These are phyloP conservation scores for Venturia asperata DNA, from an alignment of 2,329 filamentous ascomycete species.

Conservation along the genomic window DNA sequence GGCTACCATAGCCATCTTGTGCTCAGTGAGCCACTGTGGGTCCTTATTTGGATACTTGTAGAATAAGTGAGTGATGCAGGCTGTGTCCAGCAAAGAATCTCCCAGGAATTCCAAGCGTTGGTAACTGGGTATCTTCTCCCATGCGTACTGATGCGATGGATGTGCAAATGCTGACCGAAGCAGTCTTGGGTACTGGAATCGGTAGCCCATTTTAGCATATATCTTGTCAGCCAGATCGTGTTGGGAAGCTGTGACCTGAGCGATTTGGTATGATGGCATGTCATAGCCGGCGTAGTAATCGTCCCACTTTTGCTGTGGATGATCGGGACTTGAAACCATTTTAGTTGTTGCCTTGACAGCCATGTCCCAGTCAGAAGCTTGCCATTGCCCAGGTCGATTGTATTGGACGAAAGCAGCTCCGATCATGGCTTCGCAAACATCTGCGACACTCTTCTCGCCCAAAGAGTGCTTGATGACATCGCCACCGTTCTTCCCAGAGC, in stretches of 20 bases:
- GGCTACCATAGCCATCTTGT: conserved; percentile 99
- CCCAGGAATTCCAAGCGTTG: conserved; percentile 90
- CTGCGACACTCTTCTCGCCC: conserved; percentile 83
- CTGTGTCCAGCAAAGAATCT: conserved; percentile 81
- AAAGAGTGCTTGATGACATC: conserved; percentile 55
- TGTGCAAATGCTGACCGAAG: conserved; percentile 83
- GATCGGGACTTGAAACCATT: conserved; percentile 62
- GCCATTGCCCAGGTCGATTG: conserved; percentile 37
- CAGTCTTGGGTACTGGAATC: conserved; percentile 68
- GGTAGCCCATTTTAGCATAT: conserved; percentile 51
- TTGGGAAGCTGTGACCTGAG: conserved; percentile 57
- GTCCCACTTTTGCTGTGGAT: conserved; percentile 59
- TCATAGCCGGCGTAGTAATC: conserved; percentile 68
- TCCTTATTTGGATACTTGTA: conserved; percentile 68
- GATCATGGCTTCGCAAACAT: conserved; percentile 91
- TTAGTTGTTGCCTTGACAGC: conserved; percentile 59
- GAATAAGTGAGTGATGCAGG: conserved; percentile 75
- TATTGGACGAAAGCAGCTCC: conserved; percentile 66
- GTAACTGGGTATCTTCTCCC: conserved; percentile 77
- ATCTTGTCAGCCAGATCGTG: conserved; percentile 60
- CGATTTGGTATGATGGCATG: conserved; percentile 63
- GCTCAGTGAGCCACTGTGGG: conserved; percentile 94
- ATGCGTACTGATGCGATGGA: conserved; percentile 68
- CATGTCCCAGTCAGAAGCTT: conserved; percentile 47
- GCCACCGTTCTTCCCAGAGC: conserved; percentile 36